Evolutionary conservation across 768 basidiomycete species (phyloP).

Genomic region (Boletus pseudo-olivaceus): DNA sequence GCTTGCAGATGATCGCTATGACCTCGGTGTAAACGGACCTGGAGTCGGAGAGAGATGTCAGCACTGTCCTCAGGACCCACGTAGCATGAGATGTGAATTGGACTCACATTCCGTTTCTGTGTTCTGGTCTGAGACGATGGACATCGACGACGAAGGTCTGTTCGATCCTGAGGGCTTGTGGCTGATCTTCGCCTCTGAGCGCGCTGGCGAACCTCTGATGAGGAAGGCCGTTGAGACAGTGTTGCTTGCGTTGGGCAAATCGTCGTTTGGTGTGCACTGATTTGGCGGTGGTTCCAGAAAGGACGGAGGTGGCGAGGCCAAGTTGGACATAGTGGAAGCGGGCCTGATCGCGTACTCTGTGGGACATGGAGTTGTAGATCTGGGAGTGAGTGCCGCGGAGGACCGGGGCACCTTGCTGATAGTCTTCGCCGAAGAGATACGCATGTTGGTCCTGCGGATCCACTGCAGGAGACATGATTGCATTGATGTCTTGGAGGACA

Average conservation of each 20-base stretch:
- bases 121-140: too few relatives aligned
- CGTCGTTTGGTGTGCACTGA: neutral
- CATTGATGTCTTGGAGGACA: too few relatives aligned
- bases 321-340: slow-evolving; percentile 5
- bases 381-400: neutral
- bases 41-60: too few relatives aligned
- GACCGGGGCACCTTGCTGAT: neutral
- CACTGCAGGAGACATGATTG: too few relatives aligned
- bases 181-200: neutral
- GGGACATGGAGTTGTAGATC: slow-evolving; percentile 2
- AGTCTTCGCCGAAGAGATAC: too few relatives aligned
- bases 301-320: neutral
- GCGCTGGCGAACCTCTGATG: neutral
- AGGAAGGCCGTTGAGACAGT: neutral
- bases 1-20: neutral
- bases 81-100: too few relatives aligned
- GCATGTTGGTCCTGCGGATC: too few relatives aligned
- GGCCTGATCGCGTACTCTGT: neutral
- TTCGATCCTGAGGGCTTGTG: neutral
- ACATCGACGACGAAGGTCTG: too few relatives aligned
- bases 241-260: neutral
- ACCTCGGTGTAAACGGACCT: neutral
- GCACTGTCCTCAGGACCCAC: too few relatives aligned
- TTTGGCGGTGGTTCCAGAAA: neutral
- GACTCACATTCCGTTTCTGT: neutral